Conservation (phyloP, 805 yeast genomes). For the Kazachstania africana region DNA sequence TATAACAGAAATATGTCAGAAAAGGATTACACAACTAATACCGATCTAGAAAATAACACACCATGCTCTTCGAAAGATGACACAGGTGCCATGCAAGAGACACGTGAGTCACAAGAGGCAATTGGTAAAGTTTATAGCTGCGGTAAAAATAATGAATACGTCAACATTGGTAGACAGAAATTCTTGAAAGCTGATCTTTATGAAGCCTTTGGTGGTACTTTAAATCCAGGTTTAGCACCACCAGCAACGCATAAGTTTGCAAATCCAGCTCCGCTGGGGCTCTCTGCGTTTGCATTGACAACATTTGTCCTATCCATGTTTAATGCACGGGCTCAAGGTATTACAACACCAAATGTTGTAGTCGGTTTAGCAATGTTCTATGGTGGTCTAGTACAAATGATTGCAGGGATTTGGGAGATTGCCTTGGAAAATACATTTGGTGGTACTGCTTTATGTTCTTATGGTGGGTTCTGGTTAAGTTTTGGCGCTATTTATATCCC, state of each 20-base stretch:
- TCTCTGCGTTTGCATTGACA: slow-evolving; percentile 50
- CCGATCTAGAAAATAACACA: slow-evolving; percentile 6
- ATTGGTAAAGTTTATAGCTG: slow-evolving; percentile 23
- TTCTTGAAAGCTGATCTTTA: slow-evolving; percentile 49
- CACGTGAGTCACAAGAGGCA: too few relatives aligned
- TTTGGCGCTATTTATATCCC: slow-evolving; percentile 48
- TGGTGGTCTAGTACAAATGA: slow-evolving; percentile 49
- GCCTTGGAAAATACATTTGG: slow-evolving; percentile 56
- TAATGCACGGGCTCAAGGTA: slow-evolving; percentile 44
- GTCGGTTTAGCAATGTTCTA: slow-evolving; percentile 49
- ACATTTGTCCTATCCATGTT: slow-evolving; percentile 48
- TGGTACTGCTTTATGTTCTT: slow-evolving; percentile 49
- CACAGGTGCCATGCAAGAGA: too few relatives aligned
- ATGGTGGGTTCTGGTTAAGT: slow-evolving; percentile 62
- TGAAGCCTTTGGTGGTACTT: slow-evolving; percentile 72
- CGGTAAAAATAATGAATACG: slow-evolving; percentile 47
- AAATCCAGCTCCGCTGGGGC: slow-evolving; percentile 57
- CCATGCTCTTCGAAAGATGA: too few relatives aligned
- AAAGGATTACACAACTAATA: slow-evolving; percentile 6
- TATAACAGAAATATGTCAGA: slow-evolving; percentile 7
- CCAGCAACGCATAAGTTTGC: slow-evolving; percentile 49
- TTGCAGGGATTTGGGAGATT: slow-evolving; percentile 59
- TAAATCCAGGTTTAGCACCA: slow-evolving; percentile 57
- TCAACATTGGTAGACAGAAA: slow-evolving; percentile 61
- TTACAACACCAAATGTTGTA: slow-evolving; percentile 39